Evolutionary conservation across 768 basidiomycete genomes (phyloP), one percentile per base, ranked within the genome.

Genomic region (Auricularia heimuer): DNA sequence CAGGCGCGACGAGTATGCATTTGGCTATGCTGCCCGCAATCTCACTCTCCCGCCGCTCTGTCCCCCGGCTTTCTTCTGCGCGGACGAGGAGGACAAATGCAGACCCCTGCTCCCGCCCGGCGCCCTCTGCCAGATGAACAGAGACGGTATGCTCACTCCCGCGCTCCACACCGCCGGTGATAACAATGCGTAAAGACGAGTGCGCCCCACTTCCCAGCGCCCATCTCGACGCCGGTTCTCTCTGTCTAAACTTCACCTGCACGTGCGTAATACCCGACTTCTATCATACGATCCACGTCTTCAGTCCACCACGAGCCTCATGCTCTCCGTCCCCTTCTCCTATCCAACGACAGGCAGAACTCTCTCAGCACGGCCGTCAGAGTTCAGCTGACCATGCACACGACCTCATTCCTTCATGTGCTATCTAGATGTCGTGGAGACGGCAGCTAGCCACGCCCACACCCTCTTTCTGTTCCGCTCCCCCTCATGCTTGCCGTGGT

Each of bases 181-280:
- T 29, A 29, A 29, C 29, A 29, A 29, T 29, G 29, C 2, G 29
- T 29, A 35, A 21, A 94, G 94, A 96, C 70, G 82, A 94, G 76
- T 94, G 92, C 70, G 78, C 82, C 70, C 78, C 78, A 0, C 89
- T 92, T 4, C 81, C 85, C 3, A 88, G 93, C 71, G 47, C 14
- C 47, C 18, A 6, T 18, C 75, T 29, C 69, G 76, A 56, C n/a
- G 34, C 14, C 39, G 87, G 8, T 79, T 90, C 33, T 77, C 56
- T 94, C 21, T 95, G 94, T 73, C 80, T 96, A 62, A 89, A 92
- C 71, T 87, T 86, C 71, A 73, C 80, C 3, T 94, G 93, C 89
- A 85, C 87, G 92, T 93, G 72, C 47, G 87, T 54, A 45, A 10
- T 0, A 45, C 11, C 18, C 11, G 11, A 3, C 44, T 45, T 45